A percentile compares a stretch with the other conserved stretches of the same genome.
These are phyloP conservation scores for Aspergillus ustus DNA, from an alignment of 2,329 filamentous ascomycete species.

Conservation along the genomic window DNA sequence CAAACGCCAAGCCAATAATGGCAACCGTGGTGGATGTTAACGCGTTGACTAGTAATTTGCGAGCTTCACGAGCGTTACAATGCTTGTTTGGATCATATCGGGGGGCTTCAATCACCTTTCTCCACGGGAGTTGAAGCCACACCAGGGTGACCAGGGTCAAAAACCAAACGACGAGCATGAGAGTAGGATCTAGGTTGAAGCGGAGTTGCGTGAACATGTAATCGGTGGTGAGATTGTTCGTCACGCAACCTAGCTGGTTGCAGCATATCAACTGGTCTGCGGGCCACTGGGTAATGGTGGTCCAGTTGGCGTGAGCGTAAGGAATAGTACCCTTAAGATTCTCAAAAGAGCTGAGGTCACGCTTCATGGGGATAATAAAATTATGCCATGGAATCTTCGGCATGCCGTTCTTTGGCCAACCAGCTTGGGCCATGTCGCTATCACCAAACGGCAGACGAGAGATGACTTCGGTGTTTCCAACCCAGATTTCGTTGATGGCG, in stretches of 20 bases:
- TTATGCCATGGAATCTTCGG: slow-evolving; percentile 48
- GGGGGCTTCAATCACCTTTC: not conserved
- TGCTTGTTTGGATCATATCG: not conserved
- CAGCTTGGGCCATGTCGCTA: slow-evolving; percentile 43
- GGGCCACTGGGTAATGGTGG: not conserved
- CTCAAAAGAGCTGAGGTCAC: slow-evolving; percentile 8
- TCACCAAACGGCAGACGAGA: slow-evolving; percentile 46
- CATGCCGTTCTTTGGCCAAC: slow-evolving; percentile 37
- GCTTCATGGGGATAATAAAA: slow-evolving; percentile 43
- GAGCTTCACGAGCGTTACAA: not conserved
- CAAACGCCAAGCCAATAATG: not conserved
- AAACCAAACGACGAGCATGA: not conserved
- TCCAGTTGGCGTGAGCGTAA: not conserved
- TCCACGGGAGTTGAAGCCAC: not conserved
- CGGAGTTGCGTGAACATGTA: not conserved
- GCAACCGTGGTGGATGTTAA: not conserved
- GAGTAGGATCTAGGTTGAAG: not conserved
- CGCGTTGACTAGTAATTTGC: not conserved
- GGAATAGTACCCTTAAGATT: not conserved
- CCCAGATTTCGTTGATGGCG: slow-evolving; percentile 45
- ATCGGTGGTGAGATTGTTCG: not conserved
- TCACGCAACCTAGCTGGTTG: not conserved
- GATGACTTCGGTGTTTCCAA: slow-evolving; percentile 42
- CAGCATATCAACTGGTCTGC: not conserved
- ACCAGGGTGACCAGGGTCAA: not conserved